Evolutionary conservation across 257 asterid species (phyloP).

Genomic region (Oldenlandia corymbosa): DNA sequence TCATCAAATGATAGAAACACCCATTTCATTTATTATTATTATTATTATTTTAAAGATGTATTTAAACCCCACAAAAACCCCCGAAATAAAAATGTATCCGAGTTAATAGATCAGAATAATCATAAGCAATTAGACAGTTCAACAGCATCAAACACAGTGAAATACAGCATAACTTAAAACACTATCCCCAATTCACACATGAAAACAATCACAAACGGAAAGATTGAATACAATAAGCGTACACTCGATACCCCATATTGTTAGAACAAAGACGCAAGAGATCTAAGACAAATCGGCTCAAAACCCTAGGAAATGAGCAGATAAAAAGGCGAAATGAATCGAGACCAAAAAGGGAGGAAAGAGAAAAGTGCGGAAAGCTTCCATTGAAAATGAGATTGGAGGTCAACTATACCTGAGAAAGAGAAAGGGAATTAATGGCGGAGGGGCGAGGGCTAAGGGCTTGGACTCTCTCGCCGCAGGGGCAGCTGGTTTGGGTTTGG

Average conservation of each 20-base stretch:
- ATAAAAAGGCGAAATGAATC: not conserved
- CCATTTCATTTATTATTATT: no score
- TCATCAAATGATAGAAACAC: not conserved
- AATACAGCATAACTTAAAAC: not conserved
- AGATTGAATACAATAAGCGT: not conserved
- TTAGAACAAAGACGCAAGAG: not conserved
- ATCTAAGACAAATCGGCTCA: slow-evolving; percentile 7
- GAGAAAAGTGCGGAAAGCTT: not conserved
- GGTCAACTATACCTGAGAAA: not conserved
- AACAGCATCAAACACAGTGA: not conserved
- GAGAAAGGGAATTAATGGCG: not conserved
- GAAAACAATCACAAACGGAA: not conserved
- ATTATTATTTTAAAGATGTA: not conserved
- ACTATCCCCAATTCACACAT: not conserved
- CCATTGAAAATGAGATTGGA: not conserved
- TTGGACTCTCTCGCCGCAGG: slow-evolving; percentile 16
- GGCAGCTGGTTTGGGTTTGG: slow-evolving; percentile 9
- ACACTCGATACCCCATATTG: not conserved
- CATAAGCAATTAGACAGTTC: not conserved
- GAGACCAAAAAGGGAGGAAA: no score
- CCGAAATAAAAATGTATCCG: no score
- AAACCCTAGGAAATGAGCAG: not conserved
- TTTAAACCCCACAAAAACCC: not conserved
- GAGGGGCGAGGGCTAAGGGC: slow-evolving; percentile 1
- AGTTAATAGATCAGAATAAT: not conserved